These are phyloP conservation scores for Cladosporium sp. DNA, from an alignment of 2,329 filamentous ascomycete genomes.

Conservation along the genomic window DNA sequence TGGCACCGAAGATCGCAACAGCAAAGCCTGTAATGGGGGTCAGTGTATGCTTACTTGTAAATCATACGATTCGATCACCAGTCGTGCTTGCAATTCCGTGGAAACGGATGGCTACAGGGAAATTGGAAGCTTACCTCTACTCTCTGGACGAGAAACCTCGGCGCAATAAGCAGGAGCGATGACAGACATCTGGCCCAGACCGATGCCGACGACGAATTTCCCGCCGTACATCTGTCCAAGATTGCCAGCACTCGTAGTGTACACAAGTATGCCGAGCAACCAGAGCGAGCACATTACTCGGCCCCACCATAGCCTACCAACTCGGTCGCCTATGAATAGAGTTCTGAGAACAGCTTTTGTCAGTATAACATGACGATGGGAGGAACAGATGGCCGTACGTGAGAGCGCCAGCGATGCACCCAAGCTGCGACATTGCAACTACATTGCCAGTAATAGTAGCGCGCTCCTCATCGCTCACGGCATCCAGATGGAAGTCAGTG, in stretches of 20 bases:
- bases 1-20: conserved; percentile 63
- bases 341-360: conserved; percentile 43
- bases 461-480: conserved; percentile 49
- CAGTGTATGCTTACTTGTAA: background rate
- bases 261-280: conserved; percentile 40
- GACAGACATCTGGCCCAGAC: conserved; percentile 43
- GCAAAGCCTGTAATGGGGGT: conserved; percentile 59
- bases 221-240: conserved; percentile 56
- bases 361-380: background rate
- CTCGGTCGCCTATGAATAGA: conserved; percentile 43
- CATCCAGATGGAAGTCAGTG: conserved; percentile 51
- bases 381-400: background rate
- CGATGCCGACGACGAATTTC: conserved; percentile 53
- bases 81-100: background rate
- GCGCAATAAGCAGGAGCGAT: conserved; percentile 53
- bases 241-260: conserved; percentile 33
- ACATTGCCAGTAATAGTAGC: conserved; percentile 68
- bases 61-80: background rate
- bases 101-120: background rate
- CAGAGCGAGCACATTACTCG: conserved; percentile 38
- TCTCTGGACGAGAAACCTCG: conserved; percentile 40
- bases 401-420: conserved; percentile 63
- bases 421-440: conserved; percentile 74
- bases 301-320: conserved; percentile 42
- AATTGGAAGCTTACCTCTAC: background rate